A percentile compares a stretch with the other conserved stretches of the same genome.
These are phyloP conservation scores for Blakeslea trispora DNA, from an alignment of 371 early-diverging fungal genomes.

Conservation along the genomic window DNA sequence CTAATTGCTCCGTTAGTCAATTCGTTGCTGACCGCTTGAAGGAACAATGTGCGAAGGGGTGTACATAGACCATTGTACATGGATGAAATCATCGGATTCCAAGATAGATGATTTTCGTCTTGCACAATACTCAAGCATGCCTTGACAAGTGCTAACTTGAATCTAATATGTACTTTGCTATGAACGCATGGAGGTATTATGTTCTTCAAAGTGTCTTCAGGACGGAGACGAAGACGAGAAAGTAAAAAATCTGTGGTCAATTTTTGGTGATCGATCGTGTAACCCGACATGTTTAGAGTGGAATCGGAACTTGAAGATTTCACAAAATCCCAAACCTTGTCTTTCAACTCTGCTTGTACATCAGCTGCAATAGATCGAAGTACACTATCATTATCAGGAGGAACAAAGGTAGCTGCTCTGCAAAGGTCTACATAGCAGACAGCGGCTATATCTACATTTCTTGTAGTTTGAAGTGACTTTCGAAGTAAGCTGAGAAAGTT, in stretches of 20 bases:
- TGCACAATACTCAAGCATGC: conserved; percentile 73
- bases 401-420: conserved; percentile 72
- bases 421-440: conserved; percentile 81
- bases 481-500: conserved; percentile 66
- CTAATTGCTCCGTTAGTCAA: conserved; percentile 12
- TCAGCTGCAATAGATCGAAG: conserved; percentile 69
- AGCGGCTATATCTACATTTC: conserved; percentile 70
- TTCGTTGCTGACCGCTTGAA: conserved; percentile 50
- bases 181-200: conserved; percentile 70
- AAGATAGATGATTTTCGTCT: conserved; percentile 65
- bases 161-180: conserved; percentile 61
- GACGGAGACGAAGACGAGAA: conserved; percentile 71
- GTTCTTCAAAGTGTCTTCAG: conserved; percentile 57
- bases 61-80: conserved; percentile 67
- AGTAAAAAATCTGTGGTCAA: conserved; percentile 73
- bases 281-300: conserved; percentile 44
- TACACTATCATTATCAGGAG: conserved; percentile 64
- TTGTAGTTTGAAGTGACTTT: conserved; percentile 62
- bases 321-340: conserved; percentile 69
- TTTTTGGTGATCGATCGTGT: conserved; percentile 45
- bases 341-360: conserved; percentile 74
- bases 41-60: conserved; percentile 66
- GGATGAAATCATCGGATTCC: conserved; percentile 70
- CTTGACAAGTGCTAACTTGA: conserved; percentile 71
- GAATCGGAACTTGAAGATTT: conserved; percentile 45